These are phyloP conservation scores for Isoetes taiwanensis DNA, from an alignment of 75 land plant genomes.

Conservation along the genomic window DNA sequence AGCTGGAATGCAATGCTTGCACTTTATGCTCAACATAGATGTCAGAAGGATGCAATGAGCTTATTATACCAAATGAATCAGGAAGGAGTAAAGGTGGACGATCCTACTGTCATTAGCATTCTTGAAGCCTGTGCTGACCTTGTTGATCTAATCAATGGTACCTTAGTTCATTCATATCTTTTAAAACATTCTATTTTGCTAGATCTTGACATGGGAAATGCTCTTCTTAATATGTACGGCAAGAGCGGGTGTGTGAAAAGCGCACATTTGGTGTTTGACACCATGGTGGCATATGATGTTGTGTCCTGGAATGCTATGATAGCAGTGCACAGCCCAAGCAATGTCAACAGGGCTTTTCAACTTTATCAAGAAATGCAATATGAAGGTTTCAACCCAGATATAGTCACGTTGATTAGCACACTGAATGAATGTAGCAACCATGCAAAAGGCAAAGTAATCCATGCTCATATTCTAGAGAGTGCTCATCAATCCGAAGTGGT, in stretches of 20 bases:
- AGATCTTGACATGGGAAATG: slow-evolving; percentile 9
- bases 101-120: slow-evolving; percentile 9
- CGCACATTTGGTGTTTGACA: not conserved
- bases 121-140: slow-evolving; percentile 14
- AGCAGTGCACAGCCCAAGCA: not conserved
- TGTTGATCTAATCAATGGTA: slow-evolving; percentile 8
- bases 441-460: not conserved
- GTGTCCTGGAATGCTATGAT: slow-evolving; percentile 5
- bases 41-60: slow-evolving; percentile 7
- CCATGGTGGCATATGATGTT: not conserved
- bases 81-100: slow-evolving; percentile 21
- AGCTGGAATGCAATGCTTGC: slow-evolving; percentile 21
- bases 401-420: not conserved
- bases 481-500: not conserved
- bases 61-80: slow-evolving; percentile 21
- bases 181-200: too few relatives aligned
- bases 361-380: not conserved
- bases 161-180: too few relatives aligned
- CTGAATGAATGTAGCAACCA: not conserved
- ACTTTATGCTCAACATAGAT: slow-evolving; percentile 19
- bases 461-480: not conserved
- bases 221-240: not conserved
- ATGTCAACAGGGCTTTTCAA: not conserved
- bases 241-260: not conserved
- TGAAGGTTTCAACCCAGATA: not conserved